Evolutionary conservation across 192 early-diverging fungal genomes (phyloP).

Genomic region (Coemansia sp.): DNA sequence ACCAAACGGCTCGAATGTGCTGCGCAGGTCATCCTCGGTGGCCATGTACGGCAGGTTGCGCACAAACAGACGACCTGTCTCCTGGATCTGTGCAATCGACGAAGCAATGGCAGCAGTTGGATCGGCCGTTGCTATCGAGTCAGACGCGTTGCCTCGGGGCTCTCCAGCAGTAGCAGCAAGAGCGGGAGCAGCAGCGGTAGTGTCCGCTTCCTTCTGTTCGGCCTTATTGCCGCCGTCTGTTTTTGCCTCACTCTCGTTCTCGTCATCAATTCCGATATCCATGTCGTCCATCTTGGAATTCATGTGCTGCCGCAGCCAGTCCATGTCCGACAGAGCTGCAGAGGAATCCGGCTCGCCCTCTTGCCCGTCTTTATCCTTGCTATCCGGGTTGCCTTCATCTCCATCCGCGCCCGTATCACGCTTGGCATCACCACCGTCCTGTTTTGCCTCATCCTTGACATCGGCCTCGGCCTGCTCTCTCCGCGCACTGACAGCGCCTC

Average conservation of each 20-base stretch:
- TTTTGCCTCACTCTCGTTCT: not conserved
- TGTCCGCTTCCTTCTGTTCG: too few relatives aligned
- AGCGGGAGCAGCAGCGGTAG: too few relatives aligned
- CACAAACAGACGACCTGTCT: constrained; percentile 94
- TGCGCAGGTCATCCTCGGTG: constrained; percentile 83
- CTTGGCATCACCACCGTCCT: not conserved
- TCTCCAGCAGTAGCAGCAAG: constrained; percentile 5
- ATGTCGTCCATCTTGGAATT: constrained; percentile 32
- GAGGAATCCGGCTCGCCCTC: constrained; percentile 18
- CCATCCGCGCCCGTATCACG: too few relatives aligned
- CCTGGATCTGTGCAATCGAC: constrained; percentile 72
- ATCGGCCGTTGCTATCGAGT: constrained; percentile 6
- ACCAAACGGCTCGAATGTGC: constrained; percentile 82
- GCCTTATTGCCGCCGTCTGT: not conserved
- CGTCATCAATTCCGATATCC: constrained; percentile 1
- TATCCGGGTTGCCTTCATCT: not conserved
- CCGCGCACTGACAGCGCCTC: constrained; percentile 34
- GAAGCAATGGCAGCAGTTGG: constrained; percentile 18
- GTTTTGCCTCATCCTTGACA: constrained; percentile 50
- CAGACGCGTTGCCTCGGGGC: constrained; percentile 1
- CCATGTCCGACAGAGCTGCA: constrained; percentile 58
- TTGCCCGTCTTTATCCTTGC: constrained; percentile 26
- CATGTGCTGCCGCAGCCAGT: constrained; percentile 69
- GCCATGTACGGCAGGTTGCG: constrained; percentile 90
- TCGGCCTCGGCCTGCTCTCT: constrained; percentile 50